Evolutionary conservation across 2,329 filamentous ascomycete species (phyloP).

Genomic region (Ascosphaera apis): DNA sequence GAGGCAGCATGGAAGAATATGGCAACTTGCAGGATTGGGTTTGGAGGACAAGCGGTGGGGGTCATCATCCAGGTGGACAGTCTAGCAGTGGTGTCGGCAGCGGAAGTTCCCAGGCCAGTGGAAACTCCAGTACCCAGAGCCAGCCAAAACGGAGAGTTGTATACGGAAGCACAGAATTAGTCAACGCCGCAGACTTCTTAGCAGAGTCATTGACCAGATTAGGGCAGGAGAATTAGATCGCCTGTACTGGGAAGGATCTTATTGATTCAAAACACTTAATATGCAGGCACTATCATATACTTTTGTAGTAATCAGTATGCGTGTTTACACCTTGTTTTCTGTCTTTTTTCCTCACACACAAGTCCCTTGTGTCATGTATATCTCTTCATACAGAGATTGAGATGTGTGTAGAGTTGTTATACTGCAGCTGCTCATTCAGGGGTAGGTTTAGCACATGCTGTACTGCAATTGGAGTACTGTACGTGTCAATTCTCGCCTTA

Average conservation of each 20-base stretch:
- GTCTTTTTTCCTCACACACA: neutral
- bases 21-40: constrained; percentile 96
- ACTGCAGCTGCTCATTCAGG: no score
- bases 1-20: constrained; percentile 97
- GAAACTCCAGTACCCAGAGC: constrained; percentile 15
- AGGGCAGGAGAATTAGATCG: constrained; percentile 28
- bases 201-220: constrained; percentile 31
- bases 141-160: constrained; percentile 54
- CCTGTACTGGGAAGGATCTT: neutral
- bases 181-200: constrained; percentile 40
- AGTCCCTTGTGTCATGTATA: no score
- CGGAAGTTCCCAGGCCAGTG: constrained; percentile 24
- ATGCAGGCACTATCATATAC: neutral
- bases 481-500: no score
- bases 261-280: no score
- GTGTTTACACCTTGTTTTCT: neutral
- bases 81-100: constrained; percentile 11
- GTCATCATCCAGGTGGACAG: constrained; percentile 13
- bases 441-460: no score
- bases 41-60: constrained; percentile 41
- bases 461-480: no score
- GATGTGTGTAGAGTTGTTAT: no score
- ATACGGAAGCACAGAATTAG: constrained; percentile 70
- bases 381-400: no score
- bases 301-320: neutral